Base-by-base conservation (phyloP, 495 filamentous ascomycete species). In the Aspergillus baeticus region DNA sequence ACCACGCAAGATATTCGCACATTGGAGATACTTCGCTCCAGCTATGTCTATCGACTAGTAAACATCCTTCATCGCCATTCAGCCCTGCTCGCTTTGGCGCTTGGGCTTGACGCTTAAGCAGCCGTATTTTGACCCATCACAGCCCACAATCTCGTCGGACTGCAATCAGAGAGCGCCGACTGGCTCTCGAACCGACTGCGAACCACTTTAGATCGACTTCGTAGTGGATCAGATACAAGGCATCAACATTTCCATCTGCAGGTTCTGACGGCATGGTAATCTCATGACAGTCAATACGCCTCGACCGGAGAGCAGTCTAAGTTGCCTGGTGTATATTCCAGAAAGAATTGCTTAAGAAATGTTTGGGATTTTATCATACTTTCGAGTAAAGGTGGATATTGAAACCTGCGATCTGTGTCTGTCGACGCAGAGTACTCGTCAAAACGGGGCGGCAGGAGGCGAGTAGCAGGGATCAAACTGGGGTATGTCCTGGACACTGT, bases 181-280 rank as follows among this genome's bases (percentile, higher is more conserved):
- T 50, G 34, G 47, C 33, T 15, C 14, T 38, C 37, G 23, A 11
- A n/a, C 13, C 10, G 0, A 21, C 21, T 31, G 22, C 31, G 36
- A 37, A 13, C 36, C 49, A 33, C 34, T 14, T 29, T 37, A n/a
- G 41, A 21, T 26, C 38, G 43, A 21, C 43, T 47, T 55, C 34
- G 53, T 45, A 37, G 34, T 48, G 51, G 58, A 45, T 47, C 53
- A 45, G 42, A 45, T 33, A 33, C 56, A 59, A 60, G 62, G 58
- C 62, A 64, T 57, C 62, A 57, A 36, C 53, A 47, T 64, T 64
- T 61, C 49, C 18, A 8, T 33, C 42, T 18, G 53, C 42, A 29
- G 34, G 20, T 59, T 45, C 29, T 51, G 45, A 37, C 51, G 39
- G 46, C 38, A 38, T 51, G 45, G 35, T 54, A 55, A 20, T 48